Conservation (phyloP, 2,329 filamentous ascomycete genomes). For the Didymellaceae sp. region DNA sequence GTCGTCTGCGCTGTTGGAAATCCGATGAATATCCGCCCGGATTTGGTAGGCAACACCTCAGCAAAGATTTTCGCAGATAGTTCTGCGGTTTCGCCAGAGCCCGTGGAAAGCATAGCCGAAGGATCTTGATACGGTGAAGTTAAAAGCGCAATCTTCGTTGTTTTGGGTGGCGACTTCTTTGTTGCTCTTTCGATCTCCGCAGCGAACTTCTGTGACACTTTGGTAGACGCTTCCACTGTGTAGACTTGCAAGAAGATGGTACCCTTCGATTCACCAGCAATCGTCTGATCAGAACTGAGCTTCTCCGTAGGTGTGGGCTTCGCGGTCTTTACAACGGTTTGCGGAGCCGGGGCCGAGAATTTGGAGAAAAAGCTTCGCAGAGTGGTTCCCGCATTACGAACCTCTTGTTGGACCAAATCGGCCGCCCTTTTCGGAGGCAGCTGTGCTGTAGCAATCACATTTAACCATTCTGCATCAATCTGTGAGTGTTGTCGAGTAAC, state of each 20-base stretch:
- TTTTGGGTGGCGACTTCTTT: conserved; percentile 93
- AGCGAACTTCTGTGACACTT: conserved; percentile 73
- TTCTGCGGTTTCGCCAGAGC: conserved; percentile 57
- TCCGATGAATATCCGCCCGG: conserved; percentile 93
- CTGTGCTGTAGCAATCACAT: conserved; percentile 82
- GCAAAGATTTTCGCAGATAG: conserved; percentile 81
- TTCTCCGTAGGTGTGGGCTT: conserved; percentile 30
- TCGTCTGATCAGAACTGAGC: conserved; percentile 61
- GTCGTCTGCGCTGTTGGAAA: conserved; percentile 98
- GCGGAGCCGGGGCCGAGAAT: conserved; percentile 37
- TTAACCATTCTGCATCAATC: conserved; percentile 90
- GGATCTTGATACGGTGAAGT: conserved; percentile 90
- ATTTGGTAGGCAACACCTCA: conserved; percentile 86
- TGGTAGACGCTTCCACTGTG: conserved; percentile 81
- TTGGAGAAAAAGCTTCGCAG: conserved; percentile 51
- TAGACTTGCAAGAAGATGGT: conserved; percentile 90
- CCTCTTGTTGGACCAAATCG: conserved; percentile 44
- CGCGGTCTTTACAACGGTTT: conserved; percentile 26
- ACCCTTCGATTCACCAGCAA: conserved; percentile 72
- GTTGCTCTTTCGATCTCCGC: conserved; percentile 92
- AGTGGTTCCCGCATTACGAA: conserved; percentile 43
- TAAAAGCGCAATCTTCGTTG: conserved; percentile 82
- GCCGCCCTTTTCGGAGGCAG: conserved; percentile 52
- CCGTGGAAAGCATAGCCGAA: conserved; percentile 65
- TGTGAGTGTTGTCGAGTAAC: conserved; percentile 88